Evolutionary conservation across 768 basidiomycete genomes (phyloP).

Genomic region (Russula brevipes): DNA sequence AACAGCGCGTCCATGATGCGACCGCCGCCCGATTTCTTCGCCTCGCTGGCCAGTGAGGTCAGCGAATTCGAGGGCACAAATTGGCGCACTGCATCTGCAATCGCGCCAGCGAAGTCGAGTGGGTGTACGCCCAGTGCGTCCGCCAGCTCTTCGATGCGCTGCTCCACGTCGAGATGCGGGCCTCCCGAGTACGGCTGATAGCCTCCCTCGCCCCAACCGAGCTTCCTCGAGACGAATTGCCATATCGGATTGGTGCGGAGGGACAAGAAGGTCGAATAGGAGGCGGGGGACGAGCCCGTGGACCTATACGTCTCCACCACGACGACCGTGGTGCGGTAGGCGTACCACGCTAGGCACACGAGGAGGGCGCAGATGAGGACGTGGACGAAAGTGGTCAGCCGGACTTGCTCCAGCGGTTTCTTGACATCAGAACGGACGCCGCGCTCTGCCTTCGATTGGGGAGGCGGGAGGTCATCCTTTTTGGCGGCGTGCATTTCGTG

Average conservation of each 20-base stretch:
- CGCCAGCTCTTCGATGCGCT: conserved; percentile 55
- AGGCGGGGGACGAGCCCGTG: background rate
- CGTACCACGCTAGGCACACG: conserved; percentile 12
- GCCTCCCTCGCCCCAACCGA: background rate
- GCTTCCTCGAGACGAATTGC: background rate
- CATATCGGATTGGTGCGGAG: background rate
- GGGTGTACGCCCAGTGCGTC: conserved; percentile 56
- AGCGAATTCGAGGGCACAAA: conserved; percentile 58
- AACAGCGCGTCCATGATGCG: conserved; percentile 6
- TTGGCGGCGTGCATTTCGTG: background rate
- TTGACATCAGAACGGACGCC: conserved; percentile 3
- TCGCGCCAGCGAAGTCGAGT: conserved; percentile 56
- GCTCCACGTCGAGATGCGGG: conserved; percentile 40
- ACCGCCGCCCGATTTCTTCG: conserved; percentile 40
- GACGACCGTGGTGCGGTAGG: conserved; percentile 12
- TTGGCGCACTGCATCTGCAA: conserved; percentile 53
- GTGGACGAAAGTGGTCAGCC: conserved; percentile 14
- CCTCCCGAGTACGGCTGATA: background rate
- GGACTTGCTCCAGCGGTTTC: conserved; percentile 11
- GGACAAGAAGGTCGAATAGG: background rate
- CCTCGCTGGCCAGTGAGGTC: conserved; percentile 43
- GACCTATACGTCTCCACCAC: background rate
- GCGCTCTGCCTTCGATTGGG: conserved; percentile 3
- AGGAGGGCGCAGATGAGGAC: conserved; percentile 6
- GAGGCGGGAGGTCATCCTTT: conserved; percentile 16